A percentile compares a stretch with the other conserved stretches of the same genome.
phyloP scores from a whole-genome alignment of 1,139 yeast genomes.

The Meyerozyma carpophila region DNA sequence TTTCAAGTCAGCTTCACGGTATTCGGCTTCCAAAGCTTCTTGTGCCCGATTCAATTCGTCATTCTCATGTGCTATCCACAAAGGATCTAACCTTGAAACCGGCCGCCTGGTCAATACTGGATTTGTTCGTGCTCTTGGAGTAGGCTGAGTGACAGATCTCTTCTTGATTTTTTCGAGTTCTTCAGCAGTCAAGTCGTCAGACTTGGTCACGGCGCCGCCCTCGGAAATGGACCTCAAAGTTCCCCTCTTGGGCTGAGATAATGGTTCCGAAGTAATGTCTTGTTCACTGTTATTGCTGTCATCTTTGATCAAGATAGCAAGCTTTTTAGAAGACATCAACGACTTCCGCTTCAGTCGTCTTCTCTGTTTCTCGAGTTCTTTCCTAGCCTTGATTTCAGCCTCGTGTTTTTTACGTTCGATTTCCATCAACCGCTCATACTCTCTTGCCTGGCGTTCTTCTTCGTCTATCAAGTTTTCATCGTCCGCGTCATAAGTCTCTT shows the following conservation, averaged over 20 bases:
- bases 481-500: slow-evolving; percentile 49
- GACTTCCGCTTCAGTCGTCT: slow-evolving; percentile 42
- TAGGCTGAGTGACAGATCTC: slow-evolving; percentile 45
- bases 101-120: slow-evolving; percentile 52
- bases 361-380: slow-evolving; percentile 42
- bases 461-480: slow-evolving; percentile 48
- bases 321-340: slow-evolving; percentile 34
- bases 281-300: slow-evolving; percentile 26
- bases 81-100: slow-evolving; percentile 66
- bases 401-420: slow-evolving; percentile 45
- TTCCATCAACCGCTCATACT: slow-evolving; percentile 48
- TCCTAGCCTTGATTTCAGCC: slow-evolving; percentile 42
- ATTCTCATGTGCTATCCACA: slow-evolving; percentile 44
- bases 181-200: slow-evolving; percentile 29
- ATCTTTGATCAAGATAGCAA: slow-evolving; percentile 31
- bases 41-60: slow-evolving; percentile 44
- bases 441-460: slow-evolving; percentile 45
- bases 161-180: slow-evolving; percentile 40
- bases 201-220: slow-evolving; percentile 16
- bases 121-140: slow-evolving; percentile 34
- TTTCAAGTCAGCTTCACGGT: slow-evolving; percentile 15
- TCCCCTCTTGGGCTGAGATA: slow-evolving; percentile 36
- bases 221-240: slow-evolving; percentile 36
- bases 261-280: slow-evolving; percentile 19
- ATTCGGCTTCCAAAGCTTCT: slow-evolving; percentile 38